Evolutionary conservation across 345 rosid genomes (phyloP).

Genomic region (Raphanus raphanistrum): DNA sequence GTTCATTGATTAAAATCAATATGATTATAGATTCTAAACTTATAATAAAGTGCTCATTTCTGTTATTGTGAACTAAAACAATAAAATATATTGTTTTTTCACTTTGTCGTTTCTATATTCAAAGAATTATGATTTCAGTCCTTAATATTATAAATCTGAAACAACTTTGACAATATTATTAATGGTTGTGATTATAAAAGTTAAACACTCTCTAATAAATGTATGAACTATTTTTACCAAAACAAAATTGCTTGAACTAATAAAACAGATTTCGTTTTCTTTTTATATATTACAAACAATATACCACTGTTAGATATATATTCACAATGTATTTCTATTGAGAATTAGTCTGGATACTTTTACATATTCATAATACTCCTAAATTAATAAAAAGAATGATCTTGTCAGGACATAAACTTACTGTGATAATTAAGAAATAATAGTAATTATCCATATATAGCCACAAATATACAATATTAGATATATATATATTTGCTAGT

Average conservation of each 20-base stretch:
- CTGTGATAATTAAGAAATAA: not conserved
- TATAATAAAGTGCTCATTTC: not conserved
- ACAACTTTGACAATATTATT: not conserved
- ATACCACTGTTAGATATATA: not conserved
- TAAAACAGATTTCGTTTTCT: not conserved
- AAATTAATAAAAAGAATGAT: not conserved
- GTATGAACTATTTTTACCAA: no score
- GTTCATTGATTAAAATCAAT: conserved; percentile 2
- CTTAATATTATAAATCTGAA: not conserved
- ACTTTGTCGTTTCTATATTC: not conserved
- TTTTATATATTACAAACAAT: not conserved
- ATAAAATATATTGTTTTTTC: not conserved
- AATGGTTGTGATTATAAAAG: not conserved
- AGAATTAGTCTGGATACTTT: no score
- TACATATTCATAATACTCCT: no score
- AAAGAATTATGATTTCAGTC: not conserved
- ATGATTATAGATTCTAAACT: not conserved
- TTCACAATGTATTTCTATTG: not conserved
- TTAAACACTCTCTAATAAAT: not conserved
- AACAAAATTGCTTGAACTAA: not conserved
- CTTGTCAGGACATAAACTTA: not conserved
- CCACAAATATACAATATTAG: not conserved
- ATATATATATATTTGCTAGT: not conserved
- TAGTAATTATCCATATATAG: not conserved
- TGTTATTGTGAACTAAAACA: conserved; percentile 10